Evolutionary conservation across 108 stramenopile species (phyloP).

Genomic region (Ochromonas danica): DNA sequence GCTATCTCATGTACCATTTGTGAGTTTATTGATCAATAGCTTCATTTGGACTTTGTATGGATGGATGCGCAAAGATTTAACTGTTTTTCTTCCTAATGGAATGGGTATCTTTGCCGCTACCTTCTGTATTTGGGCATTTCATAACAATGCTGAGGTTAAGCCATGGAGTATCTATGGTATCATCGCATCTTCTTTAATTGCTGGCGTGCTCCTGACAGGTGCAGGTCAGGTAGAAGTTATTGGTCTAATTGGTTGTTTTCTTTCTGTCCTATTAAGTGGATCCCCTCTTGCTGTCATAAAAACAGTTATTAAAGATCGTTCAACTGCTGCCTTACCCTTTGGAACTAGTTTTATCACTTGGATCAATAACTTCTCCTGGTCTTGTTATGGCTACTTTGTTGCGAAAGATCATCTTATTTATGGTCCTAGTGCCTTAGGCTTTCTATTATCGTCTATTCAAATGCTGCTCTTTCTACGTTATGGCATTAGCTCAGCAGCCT

Average conservation of each 20-base stretch:
- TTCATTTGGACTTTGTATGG: constrained; percentile 22
- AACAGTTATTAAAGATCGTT: neutral
- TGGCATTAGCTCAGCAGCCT: too few species aligned
- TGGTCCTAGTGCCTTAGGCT: neutral
- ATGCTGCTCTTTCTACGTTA: neutral
- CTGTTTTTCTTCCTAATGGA: neutral
- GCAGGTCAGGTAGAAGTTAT: neutral
- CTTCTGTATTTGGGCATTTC: neutral
- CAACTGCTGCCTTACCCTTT: neutral
- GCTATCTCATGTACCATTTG: neutral
- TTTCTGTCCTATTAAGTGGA: neutral
- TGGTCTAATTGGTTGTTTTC: neutral
- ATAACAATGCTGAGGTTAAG: neutral
- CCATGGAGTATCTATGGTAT: neutral
- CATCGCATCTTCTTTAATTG: neutral
- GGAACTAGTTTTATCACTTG: neutral
- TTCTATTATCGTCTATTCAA: neutral
- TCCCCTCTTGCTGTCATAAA: neutral
- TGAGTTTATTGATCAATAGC: neutral
- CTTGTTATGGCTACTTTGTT: neutral
- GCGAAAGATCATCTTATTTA: neutral
- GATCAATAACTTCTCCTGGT: neutral
- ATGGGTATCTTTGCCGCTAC: neutral
- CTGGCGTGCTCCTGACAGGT: neutral
- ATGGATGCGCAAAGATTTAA: neutral